Evolutionary conservation across 768 basidiomycete species (phyloP), one percentile per base, ranked within the genome.

Genomic region (Cystofilobasidium macerans): DNA sequence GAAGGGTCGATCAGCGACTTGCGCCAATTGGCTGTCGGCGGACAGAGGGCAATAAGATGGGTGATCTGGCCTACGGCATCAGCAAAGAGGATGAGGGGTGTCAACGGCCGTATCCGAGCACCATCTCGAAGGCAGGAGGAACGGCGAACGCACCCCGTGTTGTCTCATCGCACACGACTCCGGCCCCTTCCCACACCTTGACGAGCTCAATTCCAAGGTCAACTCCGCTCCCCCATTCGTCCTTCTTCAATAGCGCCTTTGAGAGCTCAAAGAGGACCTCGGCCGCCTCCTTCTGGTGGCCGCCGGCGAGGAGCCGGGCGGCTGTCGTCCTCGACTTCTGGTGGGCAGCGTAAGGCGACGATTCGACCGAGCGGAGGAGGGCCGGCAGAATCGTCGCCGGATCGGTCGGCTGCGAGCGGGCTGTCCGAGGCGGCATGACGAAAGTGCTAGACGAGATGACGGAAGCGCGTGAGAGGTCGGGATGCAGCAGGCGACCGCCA

Each of bases 321-420:
- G 90, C 90, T 70, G 94, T 95, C 22, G 93, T 97, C 32, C 94
- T 84, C 13, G 92, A 90, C 77, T 97, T 97, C 76, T 97, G 93
- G 72, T 97, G 94, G 0, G 93, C 93, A 69, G 92, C 89, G 75
- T 95, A 67, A 9, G 65, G 36, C 60, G 45, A 61, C 12, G 65
- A 45, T 42, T 57, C 24, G 47, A 67, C 65, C 13, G 56, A 60
- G 18, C 57, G 35, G n/a, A 60, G 65, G 14, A 66, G 59, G 32
- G 65, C 30, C 32, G 65, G 65, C 12, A 66, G 57, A 33, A 66
- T 61, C 35, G 32, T 30, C 3, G 45, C 22, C 14, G 45, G 43
- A 7, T 28, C n/a, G 7, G 45, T 61, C 1, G 28, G 7, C 22
- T 61, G 43, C 20, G 57, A 36, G 22, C 35, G 57, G 35, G 38